Conservation (phyloP, 306 rosid species). For the Boehmeria nivea region DNA sequence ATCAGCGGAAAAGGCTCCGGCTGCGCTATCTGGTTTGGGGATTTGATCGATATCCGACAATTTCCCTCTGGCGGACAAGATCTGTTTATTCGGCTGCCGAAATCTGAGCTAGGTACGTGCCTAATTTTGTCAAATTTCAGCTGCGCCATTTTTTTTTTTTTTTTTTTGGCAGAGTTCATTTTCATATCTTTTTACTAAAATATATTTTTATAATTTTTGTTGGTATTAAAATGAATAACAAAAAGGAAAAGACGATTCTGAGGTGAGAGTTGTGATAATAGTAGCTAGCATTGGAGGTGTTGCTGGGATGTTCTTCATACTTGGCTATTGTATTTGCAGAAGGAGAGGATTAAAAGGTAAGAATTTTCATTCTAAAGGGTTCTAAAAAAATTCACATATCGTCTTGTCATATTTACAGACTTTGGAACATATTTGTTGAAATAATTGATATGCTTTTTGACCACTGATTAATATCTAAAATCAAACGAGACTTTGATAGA, state of each 20-base stretch:
- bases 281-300: conserved; percentile 6
- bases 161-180: background rate
- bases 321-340: conserved; percentile 8
- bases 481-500: too few relatives aligned
- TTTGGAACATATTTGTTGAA: too few relatives aligned
- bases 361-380: too few relatives aligned
- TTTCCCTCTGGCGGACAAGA: conserved; percentile 23
- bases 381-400: too few relatives aligned
- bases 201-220: background rate
- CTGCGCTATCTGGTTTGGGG: conserved; percentile 54
- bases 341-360: conserved; percentile 21
- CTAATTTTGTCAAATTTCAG: background rate
- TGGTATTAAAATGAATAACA: background rate
- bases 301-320: conserved; percentile 11
- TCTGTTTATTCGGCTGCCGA: conserved; percentile 33
- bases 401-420: too few relatives aligned
- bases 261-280: background rate
- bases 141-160: background rate
- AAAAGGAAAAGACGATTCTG: background rate
- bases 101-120: conserved; percentile 26
- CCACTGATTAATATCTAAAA: too few relatives aligned
- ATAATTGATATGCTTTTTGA: too few relatives aligned
- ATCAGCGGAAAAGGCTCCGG: conserved; percentile 49
- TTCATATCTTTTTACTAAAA: background rate
- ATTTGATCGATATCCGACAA: conserved; percentile 33